Base-by-base conservation (phyloP, 441 rosid genomes). In the Daphne laureola region DNA sequence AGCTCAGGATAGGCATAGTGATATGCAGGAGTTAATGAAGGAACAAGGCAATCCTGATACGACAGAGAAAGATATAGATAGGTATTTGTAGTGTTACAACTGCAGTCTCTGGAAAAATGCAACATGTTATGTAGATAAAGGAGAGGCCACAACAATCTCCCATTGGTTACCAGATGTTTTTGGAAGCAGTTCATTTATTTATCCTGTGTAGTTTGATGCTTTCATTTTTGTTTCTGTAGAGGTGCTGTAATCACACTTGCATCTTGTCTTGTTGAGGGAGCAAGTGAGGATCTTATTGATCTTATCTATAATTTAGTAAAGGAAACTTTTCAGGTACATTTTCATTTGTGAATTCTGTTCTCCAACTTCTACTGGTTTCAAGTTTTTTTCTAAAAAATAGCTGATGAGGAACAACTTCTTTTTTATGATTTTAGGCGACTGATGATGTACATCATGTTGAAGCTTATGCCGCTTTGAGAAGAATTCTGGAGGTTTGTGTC, bases 241-340 rank as follows among this genome's bases (percentile, higher is more conserved):
- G 62, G 71, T 62, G 70, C 79, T 43, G 66, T 86, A 21, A 45
- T 86, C 74, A 88, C 76, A 67, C 73, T 93, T 38, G 90, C 96
- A 61, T 76, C 86, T 66, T 78, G 78, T 71, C 70, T 93, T 64
- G 74, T 93, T 43, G 80, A 72, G 54, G 87, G 96, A 68, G 97
- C 93, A 47, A 69, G 71, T 23, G 75, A 69, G 63, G 95, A 90
- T 65, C 89, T 93, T 43, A 41, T 83, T 57, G 78, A 79, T 54
- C 68, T 85, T 55, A 85, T 83, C 23, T 87, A 83, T 67, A 73
- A 57, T 63, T 81, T 81, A 63, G 62, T 81, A 59, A 77, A 74
- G 59, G 59, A 73, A 54, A 67, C 80, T 48, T 74, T 92, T 56
- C 70, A 74, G 87, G 98, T 86, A 64, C 45, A 26, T 41, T 11